Conservation (phyloP, 768 basidiomycete genomes). For the Tricholoma matsutake region DNA sequence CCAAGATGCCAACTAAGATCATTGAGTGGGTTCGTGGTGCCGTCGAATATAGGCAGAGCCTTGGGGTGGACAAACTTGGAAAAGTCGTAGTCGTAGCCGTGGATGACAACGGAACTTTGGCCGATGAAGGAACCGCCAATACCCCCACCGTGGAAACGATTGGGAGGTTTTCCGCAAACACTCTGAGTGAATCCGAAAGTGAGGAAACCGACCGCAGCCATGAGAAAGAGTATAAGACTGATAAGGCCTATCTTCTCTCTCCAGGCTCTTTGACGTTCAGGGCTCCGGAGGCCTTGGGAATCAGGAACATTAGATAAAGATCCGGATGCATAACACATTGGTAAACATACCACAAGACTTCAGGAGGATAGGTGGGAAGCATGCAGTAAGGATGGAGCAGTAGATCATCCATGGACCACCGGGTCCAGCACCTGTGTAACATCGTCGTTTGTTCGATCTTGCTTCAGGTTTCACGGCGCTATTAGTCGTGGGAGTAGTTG, state of each 20-base stretch:
- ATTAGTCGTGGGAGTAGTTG: constrained; percentile 25
- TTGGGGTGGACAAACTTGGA: constrained; percentile 81
- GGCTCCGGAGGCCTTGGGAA: constrained; percentile 74
- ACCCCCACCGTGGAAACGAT: constrained; percentile 77
- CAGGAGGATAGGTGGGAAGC: constrained; percentile 78
- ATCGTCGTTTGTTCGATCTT: constrained; percentile 39
- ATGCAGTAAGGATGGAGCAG: constrained; percentile 80
- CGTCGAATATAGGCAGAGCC: constrained; percentile 66
- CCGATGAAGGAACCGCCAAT: constrained; percentile 70
- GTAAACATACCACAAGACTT: constrained; percentile 67
- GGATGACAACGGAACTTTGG: constrained; percentile 84
- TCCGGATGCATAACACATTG: not conserved
- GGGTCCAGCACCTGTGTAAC: constrained; percentile 82
- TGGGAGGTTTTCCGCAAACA: constrained; percentile 87
- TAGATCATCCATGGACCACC: constrained; percentile 96
- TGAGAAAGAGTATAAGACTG: constrained; percentile 71
- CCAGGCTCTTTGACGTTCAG: constrained; percentile 96
- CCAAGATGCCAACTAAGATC: constrained; percentile 72
- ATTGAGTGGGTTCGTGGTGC: constrained; percentile 79
- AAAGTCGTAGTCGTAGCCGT: constrained; percentile 93
- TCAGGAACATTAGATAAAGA: not conserved
- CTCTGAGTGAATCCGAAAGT: constrained; percentile 97
- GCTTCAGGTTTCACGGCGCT: constrained; percentile 31
- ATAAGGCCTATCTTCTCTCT: constrained; percentile 97
- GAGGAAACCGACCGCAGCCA: constrained; percentile 95